Base-by-base conservation (phyloP, 306 rosid species). In the Rosa persica region DNA sequence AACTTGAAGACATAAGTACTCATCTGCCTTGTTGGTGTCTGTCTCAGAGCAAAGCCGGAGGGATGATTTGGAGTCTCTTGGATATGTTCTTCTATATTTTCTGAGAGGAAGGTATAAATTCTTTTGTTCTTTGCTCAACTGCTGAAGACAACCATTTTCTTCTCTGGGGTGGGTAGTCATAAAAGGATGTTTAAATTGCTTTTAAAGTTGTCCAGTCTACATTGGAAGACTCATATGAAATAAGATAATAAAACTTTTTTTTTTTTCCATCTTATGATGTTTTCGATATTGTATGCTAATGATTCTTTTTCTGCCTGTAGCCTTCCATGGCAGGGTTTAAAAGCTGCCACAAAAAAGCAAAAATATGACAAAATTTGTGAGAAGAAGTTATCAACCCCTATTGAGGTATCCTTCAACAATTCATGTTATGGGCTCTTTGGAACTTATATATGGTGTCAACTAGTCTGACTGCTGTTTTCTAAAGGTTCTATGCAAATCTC, bases 241-340 rank as follows among this genome's bases (percentile, higher is more conserved):
- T 16, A 5, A 51, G 64, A 6, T 61, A 7, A 4, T 61, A 12
- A 22, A n/a, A n/a, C n/a, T n/a, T n/a, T n/a, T n/a, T 12, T 75
- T 15, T 13, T 20, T 10, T 46, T 16, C 51, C 76, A 25, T 67
- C 47, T 66, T 19, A 23, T 58, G 17, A 34, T 10, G 64, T 67
- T 58, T 43, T n/a, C 39, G 36, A 9, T 52, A 55, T 25, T 78
- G 48, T 40, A 34, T 51, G 23, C 54, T 48, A 22, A 66, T 73
- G 72, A 70, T 62, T 72, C 8, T 38, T 46, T 83, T 58, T 85
- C 70, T 78, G 79, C 76, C 54, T 81, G 68, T 65, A 95, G 99
- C 86, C 99, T 95, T 86, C 99, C 99, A 44, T 95, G 99, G 99
- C 99, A 95, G 89, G 96, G 96, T 84, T 90, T 95, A 77, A 95